Base-by-base conservation (phyloP, 2,329 filamentous ascomycete genomes). In the Biscogniauxia sp. region DNA sequence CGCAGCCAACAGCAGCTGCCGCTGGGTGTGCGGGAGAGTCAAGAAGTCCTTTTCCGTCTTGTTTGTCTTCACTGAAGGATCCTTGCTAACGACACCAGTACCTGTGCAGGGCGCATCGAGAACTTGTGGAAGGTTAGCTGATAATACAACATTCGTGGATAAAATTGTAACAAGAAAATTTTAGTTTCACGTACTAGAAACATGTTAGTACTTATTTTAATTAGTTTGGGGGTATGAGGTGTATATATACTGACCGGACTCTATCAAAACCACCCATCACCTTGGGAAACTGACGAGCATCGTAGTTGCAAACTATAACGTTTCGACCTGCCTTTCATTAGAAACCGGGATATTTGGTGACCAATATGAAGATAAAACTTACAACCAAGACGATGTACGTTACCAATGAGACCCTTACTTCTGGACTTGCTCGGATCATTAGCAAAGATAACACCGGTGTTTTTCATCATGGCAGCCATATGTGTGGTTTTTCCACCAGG, bases 401-500 rank as follows among this genome's bases (percentile, higher is more conserved):
- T 97, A 79, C 95, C 95, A 68, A 99, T 98, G 57, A 99, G 82
- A 90, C 92, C 95, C 80, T 97, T 98, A 55, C 93, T 86, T 86
- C 95, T 91, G 61, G 88, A 81, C 77, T 97, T 97, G 82, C 90
- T 97, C 69, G 91, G 88, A 85, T 99, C 95, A 82, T 99, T 99
- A 74, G 95, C 94, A 72, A 99, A 92, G 67, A 99, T 89, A 68
- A 90, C 90, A 59, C 95, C 95, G 0, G 94, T 98, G 78, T 99
- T 99, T 78, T 93, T 93, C 93, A 97, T 97, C 73, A 98, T 79
- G 0, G 94, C 94, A n/a, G 94, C 92, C 75, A 97, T 90, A 77
- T 97, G 92, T 6, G 94, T 97, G 9, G 93, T 96, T 79, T 98
- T 98, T 77, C 94, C 94, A 80, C 94, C 94, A 61, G 94, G 94